These are phyloP conservation scores for Dryas integrifolia DNA, from an alignment of 331 rosid species.

Conservation along the genomic window DNA sequence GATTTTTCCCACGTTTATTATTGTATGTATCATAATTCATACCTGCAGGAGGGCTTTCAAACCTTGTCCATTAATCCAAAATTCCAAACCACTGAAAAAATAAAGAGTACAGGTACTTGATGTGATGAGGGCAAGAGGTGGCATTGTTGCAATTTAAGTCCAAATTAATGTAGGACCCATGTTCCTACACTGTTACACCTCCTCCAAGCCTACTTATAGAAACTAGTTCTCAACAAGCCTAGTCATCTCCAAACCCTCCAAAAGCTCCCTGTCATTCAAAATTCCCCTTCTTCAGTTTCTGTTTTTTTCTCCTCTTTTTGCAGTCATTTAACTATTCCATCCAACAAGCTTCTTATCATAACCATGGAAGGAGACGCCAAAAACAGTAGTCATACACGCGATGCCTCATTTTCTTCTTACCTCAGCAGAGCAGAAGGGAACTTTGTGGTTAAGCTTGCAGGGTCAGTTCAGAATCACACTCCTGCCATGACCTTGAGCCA, in stretches of 20 bases:
- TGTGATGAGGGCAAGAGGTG: neutral
- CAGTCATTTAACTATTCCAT: no score
- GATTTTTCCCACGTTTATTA: no score
- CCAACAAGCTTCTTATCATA: no score
- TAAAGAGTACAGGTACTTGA: neutral
- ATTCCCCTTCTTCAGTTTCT: constrained; percentile 17
- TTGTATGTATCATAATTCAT: no score
- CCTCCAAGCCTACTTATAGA: constrained; percentile 30
- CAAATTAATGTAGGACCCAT: constrained; percentile 26
- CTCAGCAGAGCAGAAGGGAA: constrained; percentile 27
- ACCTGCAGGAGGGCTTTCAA: no score
- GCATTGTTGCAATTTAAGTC: neutral
- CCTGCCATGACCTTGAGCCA: constrained; percentile 23
- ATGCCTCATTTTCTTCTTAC: constrained; percentile 38
- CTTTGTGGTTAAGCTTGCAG: constrained; percentile 15
- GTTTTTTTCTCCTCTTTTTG: neutral
- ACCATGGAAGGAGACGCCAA: constrained; percentile 33
- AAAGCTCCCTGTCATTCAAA: constrained; percentile 12
- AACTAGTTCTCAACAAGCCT: constrained; percentile 15
- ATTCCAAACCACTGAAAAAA: neutral
- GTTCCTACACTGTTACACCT: neutral
- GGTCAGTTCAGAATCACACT: constrained; percentile 28
- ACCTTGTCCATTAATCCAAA: neutral
- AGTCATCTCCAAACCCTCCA: constrained; percentile 20
- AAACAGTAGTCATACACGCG: constrained; percentile 11